A percentile compares a stretch with the other conserved stretches of the same genome.
Evolutionary conservation across 2,329 filamentous ascomycete genomes (phyloP).

Genomic region (Teratosphaeria nubilosa): DNA sequence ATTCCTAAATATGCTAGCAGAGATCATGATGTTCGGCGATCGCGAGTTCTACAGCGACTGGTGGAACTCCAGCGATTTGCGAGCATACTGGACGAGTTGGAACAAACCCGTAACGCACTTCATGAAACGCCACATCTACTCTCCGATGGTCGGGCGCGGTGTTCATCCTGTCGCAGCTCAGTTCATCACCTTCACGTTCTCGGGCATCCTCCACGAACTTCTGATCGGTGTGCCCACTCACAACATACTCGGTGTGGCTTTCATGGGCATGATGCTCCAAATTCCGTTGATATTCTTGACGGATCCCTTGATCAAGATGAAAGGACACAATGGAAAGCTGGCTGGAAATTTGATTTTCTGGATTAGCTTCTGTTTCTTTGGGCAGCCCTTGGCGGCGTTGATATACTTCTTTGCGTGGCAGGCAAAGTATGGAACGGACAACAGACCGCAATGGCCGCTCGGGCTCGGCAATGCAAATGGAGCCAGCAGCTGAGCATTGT

Average conservation of each 20-base stretch:
- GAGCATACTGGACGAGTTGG: slow-evolving; percentile 90
- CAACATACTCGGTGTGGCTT: slow-evolving; percentile 63
- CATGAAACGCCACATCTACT: slow-evolving; percentile 90
- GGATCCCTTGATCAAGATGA: slow-evolving; percentile 66
- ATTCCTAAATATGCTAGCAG: slow-evolving; percentile 79
- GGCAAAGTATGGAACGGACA: slow-evolving; percentile 66
- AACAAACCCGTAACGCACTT: slow-evolving; percentile 97
- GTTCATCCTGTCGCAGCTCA: slow-evolving; percentile 64
- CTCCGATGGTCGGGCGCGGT: slow-evolving; percentile 61
- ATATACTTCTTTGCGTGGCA: slow-evolving; percentile 99
- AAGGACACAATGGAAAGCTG: slow-evolving; percentile 63
- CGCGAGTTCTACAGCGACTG: slow-evolving; percentile 93
- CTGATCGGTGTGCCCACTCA: slow-evolving; percentile 91
- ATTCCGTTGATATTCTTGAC: slow-evolving; percentile 80
- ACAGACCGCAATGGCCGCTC: slow-evolving; percentile 12
- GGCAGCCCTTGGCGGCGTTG: slow-evolving; percentile 83
- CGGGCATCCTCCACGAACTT: slow-evolving; percentile 81
- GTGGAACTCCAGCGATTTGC: slow-evolving; percentile 88
- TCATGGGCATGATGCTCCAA: slow-evolving; percentile 87
- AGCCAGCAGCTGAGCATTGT: not conserved
- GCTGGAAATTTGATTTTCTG: slow-evolving; percentile 74
- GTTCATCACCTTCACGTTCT: slow-evolving; percentile 75
- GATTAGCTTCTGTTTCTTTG: slow-evolving; percentile 84
- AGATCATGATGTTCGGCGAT: slow-evolving; percentile 82
- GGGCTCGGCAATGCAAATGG: slow-evolving; percentile 1